Base-by-base conservation (phyloP, 2,329 filamentous ascomycete genomes). In the Aspergillus sp. region DNA sequence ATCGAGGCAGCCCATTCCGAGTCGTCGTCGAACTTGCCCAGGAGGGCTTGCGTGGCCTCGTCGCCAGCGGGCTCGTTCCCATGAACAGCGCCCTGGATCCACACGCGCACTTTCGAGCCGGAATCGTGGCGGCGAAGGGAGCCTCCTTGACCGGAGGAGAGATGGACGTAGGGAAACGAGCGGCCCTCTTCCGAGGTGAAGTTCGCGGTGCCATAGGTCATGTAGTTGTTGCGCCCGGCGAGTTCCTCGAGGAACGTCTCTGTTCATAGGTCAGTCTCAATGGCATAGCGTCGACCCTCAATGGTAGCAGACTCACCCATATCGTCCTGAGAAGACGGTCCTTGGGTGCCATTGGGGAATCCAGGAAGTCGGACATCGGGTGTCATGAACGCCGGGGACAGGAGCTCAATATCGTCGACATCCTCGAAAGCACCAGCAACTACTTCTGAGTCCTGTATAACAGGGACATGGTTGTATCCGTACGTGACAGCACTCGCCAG, bases 71-170 rank as follows among this genome's bases (percentile, higher is more conserved):
- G 48, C 29, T 50, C 48, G 17, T 50, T 50, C 14, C 48, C 48
- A 19, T 50, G 48, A 21, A 50, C 48, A 6, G 48, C 48, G n/a
- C 48, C 48, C 31, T 50, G 48, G 42, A 50, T 50, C 48, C 48
- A 50, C 20, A 50, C 48, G 4, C 48, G 48, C 41, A 50, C 48
- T 20, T 50, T 50, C 6, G 17, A 42, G 13, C 16, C 34, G 7
- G 40, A 38, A 13, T 44, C 19, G 29, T 25, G 38, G 17, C n/a
- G 38, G 21, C 34, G 36, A 13, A 13, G 40, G 19, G 16, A 21
- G 11, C 19, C 14, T 11, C 16, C 19, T 2, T 25, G 23, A 3
- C 31, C 14, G 9, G 16, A 9, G 2, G 48, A 45, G 20, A 50
- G 32, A 20, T 50, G 48, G 16, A 50, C 20, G 7, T 50, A 50